phyloP scores from a whole-genome alignment of 345 rosid species.

The Turnera subulata region DNA sequence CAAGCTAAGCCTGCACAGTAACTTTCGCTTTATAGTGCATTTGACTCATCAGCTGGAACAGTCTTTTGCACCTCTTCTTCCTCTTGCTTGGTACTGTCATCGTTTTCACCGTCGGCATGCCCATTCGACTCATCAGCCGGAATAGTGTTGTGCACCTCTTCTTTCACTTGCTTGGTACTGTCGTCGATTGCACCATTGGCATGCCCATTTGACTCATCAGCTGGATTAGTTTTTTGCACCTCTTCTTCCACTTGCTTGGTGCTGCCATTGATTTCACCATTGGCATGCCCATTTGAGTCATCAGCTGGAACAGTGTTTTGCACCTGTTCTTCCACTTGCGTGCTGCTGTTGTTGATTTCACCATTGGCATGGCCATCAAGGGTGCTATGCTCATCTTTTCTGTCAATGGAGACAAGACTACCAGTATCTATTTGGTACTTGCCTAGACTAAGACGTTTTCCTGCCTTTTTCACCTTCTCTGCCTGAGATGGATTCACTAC shows the following conservation, averaged over 20 bases:
- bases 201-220: too few relatives aligned
- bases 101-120: too few relatives aligned
- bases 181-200: too few relatives aligned
- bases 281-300: constrained; percentile 20
- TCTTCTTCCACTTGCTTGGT: constrained; percentile 25
- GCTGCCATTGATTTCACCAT: constrained; percentile 18
- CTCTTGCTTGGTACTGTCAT: too few relatives aligned
- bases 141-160: too few relatives aligned
- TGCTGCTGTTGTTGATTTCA: constrained; percentile 16
- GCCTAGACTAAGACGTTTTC: constrained; percentile 20
- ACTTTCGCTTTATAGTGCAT: constrained; percentile 28
- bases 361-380: constrained; percentile 18
- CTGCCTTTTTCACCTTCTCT: constrained; percentile 10
- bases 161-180: too few relatives aligned
- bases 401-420: constrained; percentile 12
- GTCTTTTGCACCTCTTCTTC: neutral
- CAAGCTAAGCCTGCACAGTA: constrained; percentile 24
- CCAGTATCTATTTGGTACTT: constrained; percentile 16
- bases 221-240: too few relatives aligned
- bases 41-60: constrained; percentile 21
- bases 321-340: constrained; percentile 29
- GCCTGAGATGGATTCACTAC: constrained; percentile 11
- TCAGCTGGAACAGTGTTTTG: too few relatives aligned
- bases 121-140: too few relatives aligned
- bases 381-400: constrained; percentile 15